Evolutionary conservation across 2,329 filamentous ascomycete species (phyloP).

Genomic region (Colletotrichum camelliae): DNA sequence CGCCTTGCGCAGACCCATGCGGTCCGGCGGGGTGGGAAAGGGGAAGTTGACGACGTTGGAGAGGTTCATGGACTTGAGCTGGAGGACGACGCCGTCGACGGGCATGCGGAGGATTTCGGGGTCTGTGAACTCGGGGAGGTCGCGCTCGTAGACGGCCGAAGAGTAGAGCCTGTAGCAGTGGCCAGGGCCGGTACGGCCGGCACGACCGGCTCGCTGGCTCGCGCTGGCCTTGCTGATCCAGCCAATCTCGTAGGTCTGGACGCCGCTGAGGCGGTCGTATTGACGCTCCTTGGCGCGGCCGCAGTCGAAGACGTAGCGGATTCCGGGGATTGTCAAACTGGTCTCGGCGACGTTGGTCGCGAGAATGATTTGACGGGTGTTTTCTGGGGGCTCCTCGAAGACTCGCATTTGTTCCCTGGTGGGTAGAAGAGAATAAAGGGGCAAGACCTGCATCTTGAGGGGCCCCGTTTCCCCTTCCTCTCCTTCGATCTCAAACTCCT

Average conservation of each 20-base stretch:
- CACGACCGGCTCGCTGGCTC: conserved; percentile 88
- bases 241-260: conserved; percentile 92
- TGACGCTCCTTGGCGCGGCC: conserved; percentile 91
- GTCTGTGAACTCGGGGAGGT: conserved; percentile 84
- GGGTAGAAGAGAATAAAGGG: conserved; percentile 89
- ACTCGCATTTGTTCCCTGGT: conserved; percentile 90
- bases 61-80: conserved; percentile 93
- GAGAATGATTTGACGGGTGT: conserved; percentile 83
- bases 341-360: conserved; percentile 98
- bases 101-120: conserved; percentile 92
- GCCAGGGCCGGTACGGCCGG: conserved; percentile 91
- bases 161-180: conserved; percentile 97
- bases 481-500: conserved; percentile 73
- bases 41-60: conserved; percentile 93
- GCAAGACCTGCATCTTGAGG: conserved; percentile 84
- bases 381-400: conserved; percentile 84
- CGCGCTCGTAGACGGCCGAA: conserved; percentile 89
- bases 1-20: conserved; percentile 76
- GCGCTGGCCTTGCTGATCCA: conserved; percentile 99
- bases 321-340: conserved; percentile 93
- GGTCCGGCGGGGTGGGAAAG: conserved; percentile 89
- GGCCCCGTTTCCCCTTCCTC: conserved; percentile 63
- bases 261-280: conserved; percentile 86
- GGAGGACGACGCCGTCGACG: conserved; percentile 89
- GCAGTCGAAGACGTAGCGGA: conserved; percentile 94